Percentiles rank a stretch among this genome's conserved stretches.
Evolutionary conservation across 495 filamentous ascomycete species (phyloP).

Genomic region (Pseudevernia furfuracea): DNA sequence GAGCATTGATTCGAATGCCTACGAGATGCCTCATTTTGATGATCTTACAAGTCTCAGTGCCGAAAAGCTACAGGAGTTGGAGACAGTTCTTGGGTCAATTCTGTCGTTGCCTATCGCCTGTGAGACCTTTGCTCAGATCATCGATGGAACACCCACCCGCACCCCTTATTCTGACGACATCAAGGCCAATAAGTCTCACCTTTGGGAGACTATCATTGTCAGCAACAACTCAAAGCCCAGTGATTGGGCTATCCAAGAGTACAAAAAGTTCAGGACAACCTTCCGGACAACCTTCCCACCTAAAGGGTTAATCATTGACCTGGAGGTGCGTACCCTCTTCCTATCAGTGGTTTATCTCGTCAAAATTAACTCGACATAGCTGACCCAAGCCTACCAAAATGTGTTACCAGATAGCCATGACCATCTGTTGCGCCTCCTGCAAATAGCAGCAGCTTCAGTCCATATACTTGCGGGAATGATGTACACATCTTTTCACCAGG

Average conservation of each 20-base stretch:
- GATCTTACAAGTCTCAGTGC: background rate
- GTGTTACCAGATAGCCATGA: background rate
- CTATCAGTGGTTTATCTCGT: too few relatives aligned
- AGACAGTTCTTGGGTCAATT: background rate
- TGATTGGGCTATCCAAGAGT: background rate
- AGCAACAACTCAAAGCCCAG: background rate
- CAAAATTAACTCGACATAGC: background rate
- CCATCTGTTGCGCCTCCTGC: background rate
- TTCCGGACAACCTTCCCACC: background rate
- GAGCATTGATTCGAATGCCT: too few relatives aligned
- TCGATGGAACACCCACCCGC: too few relatives aligned
- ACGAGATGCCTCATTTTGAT: background rate
- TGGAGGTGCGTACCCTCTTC: background rate
- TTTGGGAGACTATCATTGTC: background rate
- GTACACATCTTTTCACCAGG: background rate
- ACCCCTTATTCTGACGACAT: background rate
- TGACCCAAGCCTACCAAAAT: background rate
- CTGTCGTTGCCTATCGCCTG: background rate
- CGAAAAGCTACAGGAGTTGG: background rate
- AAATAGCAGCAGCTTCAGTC: background rate
- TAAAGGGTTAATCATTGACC: background rate
- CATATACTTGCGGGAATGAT: background rate
- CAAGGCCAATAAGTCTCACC: background rate
- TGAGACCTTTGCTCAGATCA: too few relatives aligned
- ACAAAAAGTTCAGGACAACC: background rate